A percentile compares a stretch with the other conserved stretches of the same genome.
phyloP scores from a whole-genome alignment of 2,329 filamentous ascomycete genomes.

The Hypoxylon sp. region DNA sequence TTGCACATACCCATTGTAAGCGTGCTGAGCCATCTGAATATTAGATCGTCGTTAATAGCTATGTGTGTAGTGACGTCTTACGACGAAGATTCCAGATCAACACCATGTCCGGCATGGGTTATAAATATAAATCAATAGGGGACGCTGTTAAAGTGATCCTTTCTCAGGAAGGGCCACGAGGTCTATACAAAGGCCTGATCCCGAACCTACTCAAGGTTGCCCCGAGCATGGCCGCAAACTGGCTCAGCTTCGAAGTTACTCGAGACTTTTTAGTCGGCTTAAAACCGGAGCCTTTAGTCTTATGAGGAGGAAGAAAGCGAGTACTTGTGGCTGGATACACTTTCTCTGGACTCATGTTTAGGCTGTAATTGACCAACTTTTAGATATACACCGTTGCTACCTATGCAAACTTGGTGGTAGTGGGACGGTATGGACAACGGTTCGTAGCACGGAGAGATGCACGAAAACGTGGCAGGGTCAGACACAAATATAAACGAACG shows the following conservation, averaged over 20 bases:
- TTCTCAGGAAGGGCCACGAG: slow-evolving; percentile 82
- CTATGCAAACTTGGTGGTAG: slow-evolving; percentile 14
- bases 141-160: slow-evolving; percentile 88
- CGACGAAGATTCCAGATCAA: slow-evolving; percentile 97
- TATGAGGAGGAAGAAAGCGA: slow-evolving; percentile 36
- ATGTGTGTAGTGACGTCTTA: slow-evolving; percentile 78
- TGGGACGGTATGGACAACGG: slow-evolving; percentile 23
- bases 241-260: slow-evolving; percentile 96
- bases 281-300: slow-evolving; percentile 56
- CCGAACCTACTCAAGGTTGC: slow-evolving; percentile 97
- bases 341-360: slow-evolving; percentile 29
- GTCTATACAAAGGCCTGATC: slow-evolving; percentile 95
- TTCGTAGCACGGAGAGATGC: slow-evolving; percentile 10
- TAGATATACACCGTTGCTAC: slow-evolving; percentile 25
- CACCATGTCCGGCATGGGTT: slow-evolving; percentile 98
- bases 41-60: slow-evolving; percentile 42
- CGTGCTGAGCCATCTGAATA: slow-evolving; percentile 43
- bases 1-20: slow-evolving; percentile 97
- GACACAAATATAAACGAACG: slow-evolving; percentile 24
- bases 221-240: slow-evolving; percentile 98
- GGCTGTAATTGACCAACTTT: slow-evolving; percentile 26
- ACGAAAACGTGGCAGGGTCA: slow-evolving; percentile 8
- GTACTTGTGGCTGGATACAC: slow-evolving; percentile 22
- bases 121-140: slow-evolving; percentile 88
- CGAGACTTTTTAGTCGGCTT: slow-evolving; percentile 83